Conservation (phyloP, 352 stramenopile genomes). For the Plasmopara halstedii region DNA sequence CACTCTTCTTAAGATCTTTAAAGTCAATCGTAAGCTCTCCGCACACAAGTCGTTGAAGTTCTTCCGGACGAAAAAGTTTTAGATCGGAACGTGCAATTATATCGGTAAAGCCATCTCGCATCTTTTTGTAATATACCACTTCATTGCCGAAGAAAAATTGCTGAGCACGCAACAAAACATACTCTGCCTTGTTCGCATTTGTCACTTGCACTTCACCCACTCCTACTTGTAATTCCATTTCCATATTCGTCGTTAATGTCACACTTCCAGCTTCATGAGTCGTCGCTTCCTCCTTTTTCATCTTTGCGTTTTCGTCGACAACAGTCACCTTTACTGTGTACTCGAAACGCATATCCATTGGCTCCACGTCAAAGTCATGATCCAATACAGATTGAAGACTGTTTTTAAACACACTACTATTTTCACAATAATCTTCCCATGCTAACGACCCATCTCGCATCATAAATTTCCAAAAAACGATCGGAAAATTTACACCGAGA, state of each 20-base stretch:
- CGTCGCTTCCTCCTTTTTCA: conserved; percentile 11
- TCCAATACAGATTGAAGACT: conserved; percentile 60
- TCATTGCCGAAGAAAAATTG: conserved; percentile 62
- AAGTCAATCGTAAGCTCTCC: conserved; percentile 53
- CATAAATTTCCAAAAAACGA: conserved; percentile 71
- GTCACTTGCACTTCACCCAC: conserved; percentile 35
- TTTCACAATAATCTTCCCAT: conserved; percentile 57
- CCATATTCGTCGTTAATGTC: conserved; percentile 25
- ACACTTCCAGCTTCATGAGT: not conserved
- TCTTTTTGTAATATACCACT: conserved; percentile 43
- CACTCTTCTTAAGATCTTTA: conserved; percentile 33
- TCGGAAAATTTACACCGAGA: conserved; percentile 43
- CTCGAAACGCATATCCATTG: conserved; percentile 64
- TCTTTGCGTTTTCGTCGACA: conserved; percentile 10
- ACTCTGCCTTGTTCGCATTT: conserved; percentile 62
- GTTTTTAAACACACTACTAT: conserved; percentile 46
- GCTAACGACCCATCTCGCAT: conserved; percentile 26
- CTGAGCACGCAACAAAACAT: conserved; percentile 49
- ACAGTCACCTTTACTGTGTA: conserved; percentile 42
- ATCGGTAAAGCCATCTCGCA: conserved; percentile 51
- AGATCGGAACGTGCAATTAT: conserved; percentile 47
- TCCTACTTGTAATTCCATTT: conserved; percentile 45
- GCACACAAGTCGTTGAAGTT: conserved; percentile 42
- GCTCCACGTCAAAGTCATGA: conserved; percentile 49
- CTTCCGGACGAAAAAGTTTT: conserved; percentile 45